Base-by-base conservation (phyloP, 1,139 yeast genomes). In the Debaryomyces robertsiae region DNA sequence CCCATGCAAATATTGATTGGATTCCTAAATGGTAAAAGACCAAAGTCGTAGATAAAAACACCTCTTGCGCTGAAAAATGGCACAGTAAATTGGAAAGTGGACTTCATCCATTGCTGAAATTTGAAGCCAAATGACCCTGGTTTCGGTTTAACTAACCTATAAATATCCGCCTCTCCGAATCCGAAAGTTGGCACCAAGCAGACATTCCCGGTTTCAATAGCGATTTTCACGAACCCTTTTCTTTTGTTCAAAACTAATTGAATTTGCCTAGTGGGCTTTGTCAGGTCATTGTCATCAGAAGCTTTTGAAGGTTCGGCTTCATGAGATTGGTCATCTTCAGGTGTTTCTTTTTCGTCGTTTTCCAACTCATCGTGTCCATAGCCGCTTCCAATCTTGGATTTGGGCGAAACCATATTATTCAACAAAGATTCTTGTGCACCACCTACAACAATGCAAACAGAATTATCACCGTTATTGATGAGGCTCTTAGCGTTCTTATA, bases 41-140 rank as follows among this genome's bases (percentile, higher is more conserved):
- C 98, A 65, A 87, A 88, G 58, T 91, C 96, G 55, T 91, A 88
- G 54, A 91, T 89, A 63, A 93, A 90, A 1, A 93, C 76, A 0
- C 98, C 98, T 38, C 98, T 73, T 0, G 97, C 97, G 57, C 90
- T 85, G 66, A 93, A 86, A 44, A 93, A 78, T 1, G 98, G 98
- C 11, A 93, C 57, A 0, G 98, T 91, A 63, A 91, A 93, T 3
- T 91, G 93, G 44, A 82, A 75, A 30, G 67, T 73, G 29, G 70
- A 69, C 55, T 93, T 91, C 58, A 91, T 59, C 80, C 88, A 79
- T 30, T 75, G 65, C 60, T 91, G 98, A 43, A 86, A 60, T 41
- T 67, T 72, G 51, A 55, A 79, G 54, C 67, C 75, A 54, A 56
- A 52, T 0, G 93, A 81, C 51, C 77, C 57, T 55, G 77, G 64